Percentiles rank a stretch among this genome's conserved stretches.
Evolutionary conservation across 345 rosid species (phyloP).

Genomic region (Dovyalis caffra): DNA sequence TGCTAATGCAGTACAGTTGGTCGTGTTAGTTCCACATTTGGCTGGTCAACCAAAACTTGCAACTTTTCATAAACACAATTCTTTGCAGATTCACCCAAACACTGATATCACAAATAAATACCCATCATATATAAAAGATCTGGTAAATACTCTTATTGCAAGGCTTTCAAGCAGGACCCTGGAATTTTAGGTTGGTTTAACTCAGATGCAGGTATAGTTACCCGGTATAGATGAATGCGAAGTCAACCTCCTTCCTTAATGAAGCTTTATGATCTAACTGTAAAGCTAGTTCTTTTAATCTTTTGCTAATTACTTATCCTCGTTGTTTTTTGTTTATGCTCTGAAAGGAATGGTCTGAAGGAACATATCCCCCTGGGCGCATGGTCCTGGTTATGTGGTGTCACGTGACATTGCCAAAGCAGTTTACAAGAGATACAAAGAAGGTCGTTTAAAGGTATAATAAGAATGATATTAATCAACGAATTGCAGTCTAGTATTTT

Average conservation of each 20-base stretch:
- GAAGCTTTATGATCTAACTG: not conserved
- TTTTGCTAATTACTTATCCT: not conserved
- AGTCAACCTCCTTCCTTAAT: not conserved
- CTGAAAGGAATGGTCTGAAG: conserved; percentile 81
- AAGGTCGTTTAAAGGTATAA: conserved; percentile 68
- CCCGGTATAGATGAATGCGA: not conserved
- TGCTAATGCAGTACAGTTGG: not conserved
- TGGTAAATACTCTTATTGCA: not conserved
- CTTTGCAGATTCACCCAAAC: not conserved
- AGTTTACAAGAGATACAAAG: conserved; percentile 52
- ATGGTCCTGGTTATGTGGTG: conserved; percentile 92
- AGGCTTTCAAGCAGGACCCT: not conserved
- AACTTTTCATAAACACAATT: not conserved
- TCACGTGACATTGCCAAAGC: conserved; percentile 73
- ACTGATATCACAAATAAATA: not conserved
- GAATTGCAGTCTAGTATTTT: not conserved
- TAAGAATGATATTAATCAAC: not conserved
- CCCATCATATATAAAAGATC: not conserved
- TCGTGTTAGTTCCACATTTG: not conserved
- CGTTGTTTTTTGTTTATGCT: not conserved
- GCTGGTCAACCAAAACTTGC: not conserved
- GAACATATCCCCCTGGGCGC: conserved; percentile 90
- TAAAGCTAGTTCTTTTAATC: not conserved
- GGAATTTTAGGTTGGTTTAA: not conserved
- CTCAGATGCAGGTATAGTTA: not conserved